Conservation (phyloP, 148 eudicot genomes). For the Camellia sinensis region DNA sequence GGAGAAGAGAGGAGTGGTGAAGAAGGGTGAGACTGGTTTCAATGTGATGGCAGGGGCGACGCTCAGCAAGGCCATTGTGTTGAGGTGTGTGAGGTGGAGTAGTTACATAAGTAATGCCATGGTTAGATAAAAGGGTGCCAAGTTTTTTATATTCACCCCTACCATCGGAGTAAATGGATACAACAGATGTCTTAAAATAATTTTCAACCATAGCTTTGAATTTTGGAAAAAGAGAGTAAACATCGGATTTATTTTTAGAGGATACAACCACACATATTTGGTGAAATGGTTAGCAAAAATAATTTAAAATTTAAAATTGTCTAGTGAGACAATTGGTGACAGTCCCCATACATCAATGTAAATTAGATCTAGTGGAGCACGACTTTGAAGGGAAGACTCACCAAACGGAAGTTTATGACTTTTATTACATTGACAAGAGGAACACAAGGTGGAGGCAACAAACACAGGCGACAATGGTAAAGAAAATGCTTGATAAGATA, state of each 20-base stretch:
- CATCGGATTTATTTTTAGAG: background rate
- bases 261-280: background rate
- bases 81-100: background rate
- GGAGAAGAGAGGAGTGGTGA: no score
- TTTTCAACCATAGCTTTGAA: background rate
- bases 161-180: background rate
- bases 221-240: background rate
- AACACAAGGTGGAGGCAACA: background rate
- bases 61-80: background rate
- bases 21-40: no score
- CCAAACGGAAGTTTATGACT: background rate
- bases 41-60: background rate
- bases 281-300: slow-evolving; percentile 1
- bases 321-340: background rate
- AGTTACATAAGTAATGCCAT: background rate
- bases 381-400: background rate
- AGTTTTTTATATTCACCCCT: background rate
- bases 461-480: background rate
- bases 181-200: background rate
- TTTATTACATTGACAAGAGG: background rate
- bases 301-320: background rate
- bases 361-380: background rate
- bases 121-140: no score
- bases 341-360: background rate
- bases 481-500: background rate